Evolutionary conservation across 2,329 filamentous ascomycete species (phyloP).

Genomic region (Aspergillus brunneoviolaceus): DNA sequence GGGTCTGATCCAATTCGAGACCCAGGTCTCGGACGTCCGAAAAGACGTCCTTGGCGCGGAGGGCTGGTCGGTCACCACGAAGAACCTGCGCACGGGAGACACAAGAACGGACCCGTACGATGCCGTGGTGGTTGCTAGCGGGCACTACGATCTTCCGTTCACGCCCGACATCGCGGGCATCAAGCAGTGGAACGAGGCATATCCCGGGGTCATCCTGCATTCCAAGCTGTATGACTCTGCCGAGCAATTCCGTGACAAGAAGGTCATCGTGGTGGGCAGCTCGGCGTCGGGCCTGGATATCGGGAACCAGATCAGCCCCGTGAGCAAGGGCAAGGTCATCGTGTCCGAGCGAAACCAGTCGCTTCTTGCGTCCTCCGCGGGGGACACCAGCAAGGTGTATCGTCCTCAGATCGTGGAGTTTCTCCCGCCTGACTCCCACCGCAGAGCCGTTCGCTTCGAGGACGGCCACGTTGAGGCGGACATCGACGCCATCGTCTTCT

Average conservation of each 20-base stretch:
- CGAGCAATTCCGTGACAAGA: constrained; percentile 63
- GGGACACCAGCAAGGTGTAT: constrained; percentile 56
- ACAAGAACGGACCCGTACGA: constrained; percentile 59
- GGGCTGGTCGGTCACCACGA: constrained; percentile 62
- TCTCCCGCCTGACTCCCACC: constrained; percentile 50
- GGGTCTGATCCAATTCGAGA: constrained; percentile 67
- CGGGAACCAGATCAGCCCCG: constrained; percentile 67
- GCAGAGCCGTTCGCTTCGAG: constrained; percentile 64
- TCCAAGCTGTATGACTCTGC: constrained; percentile 77
- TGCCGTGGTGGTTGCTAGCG: constrained; percentile 72
- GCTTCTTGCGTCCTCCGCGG: constrained; percentile 37
- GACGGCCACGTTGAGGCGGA: constrained; percentile 64
- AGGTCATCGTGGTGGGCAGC: constrained; percentile 80
- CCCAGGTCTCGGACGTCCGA: constrained; percentile 64
- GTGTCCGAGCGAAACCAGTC: constrained; percentile 59
- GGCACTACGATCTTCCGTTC: constrained; percentile 70
- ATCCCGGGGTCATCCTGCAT: constrained; percentile 65
- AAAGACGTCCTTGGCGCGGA: constrained; percentile 35
- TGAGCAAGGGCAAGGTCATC: constrained; percentile 62
- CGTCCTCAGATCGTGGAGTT: constrained; percentile 56
- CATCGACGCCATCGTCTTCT: constrained; percentile 78
- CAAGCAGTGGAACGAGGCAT: constrained; percentile 56
- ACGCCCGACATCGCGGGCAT: constrained; percentile 65
- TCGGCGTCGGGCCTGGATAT: constrained; percentile 84
- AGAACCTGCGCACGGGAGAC: constrained; percentile 49